Conservation (phyloP, 2,329 filamentous ascomycete genomes). For the Madurella mycetomatis region DNA sequence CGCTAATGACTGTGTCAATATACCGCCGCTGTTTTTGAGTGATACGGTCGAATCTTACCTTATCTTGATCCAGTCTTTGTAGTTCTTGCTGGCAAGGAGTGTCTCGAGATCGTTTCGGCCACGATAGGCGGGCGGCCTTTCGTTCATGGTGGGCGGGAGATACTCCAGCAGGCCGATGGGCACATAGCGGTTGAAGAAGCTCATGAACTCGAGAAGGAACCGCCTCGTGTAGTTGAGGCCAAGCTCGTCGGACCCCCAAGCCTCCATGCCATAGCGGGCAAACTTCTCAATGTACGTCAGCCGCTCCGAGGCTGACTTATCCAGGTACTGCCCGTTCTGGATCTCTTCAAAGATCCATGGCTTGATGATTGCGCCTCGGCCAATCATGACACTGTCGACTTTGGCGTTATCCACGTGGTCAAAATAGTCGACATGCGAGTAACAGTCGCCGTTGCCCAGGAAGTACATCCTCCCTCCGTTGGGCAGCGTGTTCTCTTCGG, state of each 20-base stretch:
- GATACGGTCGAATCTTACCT: constrained; percentile 54
- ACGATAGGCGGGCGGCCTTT: constrained; percentile 77
- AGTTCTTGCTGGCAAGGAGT: constrained; percentile 84
- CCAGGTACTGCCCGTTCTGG: constrained; percentile 82
- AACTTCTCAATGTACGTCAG: constrained; percentile 85
- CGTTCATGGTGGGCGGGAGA: constrained; percentile 82
- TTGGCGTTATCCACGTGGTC: constrained; percentile 69
- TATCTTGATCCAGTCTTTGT: constrained; percentile 98
- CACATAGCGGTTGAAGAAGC: constrained; percentile 88
- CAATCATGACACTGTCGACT: constrained; percentile 95
- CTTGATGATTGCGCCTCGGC: constrained; percentile 92
- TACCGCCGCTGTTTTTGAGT: not conserved
- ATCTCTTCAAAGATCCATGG: constrained; percentile 99
- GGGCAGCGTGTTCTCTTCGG: constrained; percentile 69
- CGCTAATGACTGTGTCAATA: constrained; percentile 47
- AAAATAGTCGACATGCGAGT: constrained; percentile 85
- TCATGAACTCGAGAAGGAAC: constrained; percentile 93
- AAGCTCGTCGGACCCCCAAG: constrained; percentile 93
- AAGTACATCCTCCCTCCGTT: constrained; percentile 77
- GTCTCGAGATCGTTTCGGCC: constrained; percentile 91
- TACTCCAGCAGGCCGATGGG: constrained; percentile 84
- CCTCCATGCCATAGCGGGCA: constrained; percentile 81
- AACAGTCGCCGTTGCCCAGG: constrained; percentile 94
- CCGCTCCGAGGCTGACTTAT: constrained; percentile 87
- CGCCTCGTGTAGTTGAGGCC: constrained; percentile 85